Evolutionary conservation across 805 yeast species (phyloP), one percentile per base, ranked within the genome.

Genomic region (Gaillardinia entomophila): DNA sequence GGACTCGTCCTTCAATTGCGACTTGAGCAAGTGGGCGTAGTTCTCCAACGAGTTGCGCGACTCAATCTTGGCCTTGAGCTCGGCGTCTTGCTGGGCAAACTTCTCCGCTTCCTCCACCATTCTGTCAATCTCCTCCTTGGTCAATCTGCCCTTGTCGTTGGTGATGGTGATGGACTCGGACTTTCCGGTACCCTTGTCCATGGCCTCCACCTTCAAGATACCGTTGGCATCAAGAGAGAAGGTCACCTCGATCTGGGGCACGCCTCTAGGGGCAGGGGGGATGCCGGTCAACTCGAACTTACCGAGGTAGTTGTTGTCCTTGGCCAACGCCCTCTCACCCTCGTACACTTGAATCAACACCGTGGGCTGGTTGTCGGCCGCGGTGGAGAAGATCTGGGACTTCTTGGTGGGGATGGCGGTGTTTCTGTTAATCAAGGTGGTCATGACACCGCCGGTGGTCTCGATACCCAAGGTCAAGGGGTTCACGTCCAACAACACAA

Each of bases 221-320:
- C 98, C 98, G 73, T 90, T 92, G 62, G 97, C 97, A 71, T 92
- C 98, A 62, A 92, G 90, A 72, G 90, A 96, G 71, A 90, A 92
- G 67, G 90, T 92, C 55, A 96, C 97, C 79, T 90, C 97, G 62
- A 90, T 82, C 66, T 87, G 96, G 68, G 98, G 97, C 71, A 88
- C 96, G 73, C 97, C 97, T 73, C 96, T 95, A 70, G 87, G 86
- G 74, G 92, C 78, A 66, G 97, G 97, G 66, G 98, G 97, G 59
- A 90, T 85, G 66, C 92, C 94, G 71, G 87, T 85, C 66, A 90
- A 82, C 77, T 90, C 97, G 72, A 90, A 90, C 79, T 90, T 95
- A 76, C 97, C 98, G 66, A 90, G 82, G 60, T 82, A 77, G 63
- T 95, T 86, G 87, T 90, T 90, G 76, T 90, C 97, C 62, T 82